Evolutionary conservation across 495 filamentous ascomycete genomes (phyloP).

Genomic region (Xylaria longipes): DNA sequence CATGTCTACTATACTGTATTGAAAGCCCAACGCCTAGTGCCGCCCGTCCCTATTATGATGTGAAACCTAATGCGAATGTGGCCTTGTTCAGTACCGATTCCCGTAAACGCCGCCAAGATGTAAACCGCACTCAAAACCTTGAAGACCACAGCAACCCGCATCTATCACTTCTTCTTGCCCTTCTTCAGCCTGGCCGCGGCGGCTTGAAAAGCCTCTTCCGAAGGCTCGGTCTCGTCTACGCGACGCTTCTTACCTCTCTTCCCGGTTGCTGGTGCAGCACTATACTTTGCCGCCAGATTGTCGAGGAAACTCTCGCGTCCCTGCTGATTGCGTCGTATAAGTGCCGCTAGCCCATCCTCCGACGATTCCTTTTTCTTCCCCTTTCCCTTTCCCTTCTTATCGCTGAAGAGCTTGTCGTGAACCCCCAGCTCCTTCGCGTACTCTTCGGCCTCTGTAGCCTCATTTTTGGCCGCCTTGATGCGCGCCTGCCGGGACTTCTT

Average conservation of each 20-base stretch:
- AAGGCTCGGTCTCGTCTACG: constrained; percentile 58
- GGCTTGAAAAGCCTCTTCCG: constrained; percentile 72
- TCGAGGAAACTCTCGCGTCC: constrained; percentile 64
- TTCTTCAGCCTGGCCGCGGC: constrained; percentile 53
- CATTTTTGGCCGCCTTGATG: constrained; percentile 65
- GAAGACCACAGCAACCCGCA: too few species aligned
- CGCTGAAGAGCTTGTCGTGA: constrained; percentile 61
- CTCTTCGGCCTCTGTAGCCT: constrained; percentile 76
- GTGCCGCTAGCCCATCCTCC: constrained; percentile 49
- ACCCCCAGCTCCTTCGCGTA: constrained; percentile 73
- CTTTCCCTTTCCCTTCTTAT: constrained; percentile 43
- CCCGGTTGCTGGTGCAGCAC: constrained; percentile 42
- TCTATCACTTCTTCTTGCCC: constrained; percentile 39
- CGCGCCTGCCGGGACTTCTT: constrained; percentile 68
- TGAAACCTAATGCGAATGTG: neutral
- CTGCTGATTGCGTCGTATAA: constrained; percentile 50
- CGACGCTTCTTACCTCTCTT: constrained; percentile 59
- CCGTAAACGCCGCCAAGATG: constrained; percentile 14
- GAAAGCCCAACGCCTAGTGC: constrained; percentile 8
- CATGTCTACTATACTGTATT: too few species aligned
- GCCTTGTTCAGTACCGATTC: neutral
- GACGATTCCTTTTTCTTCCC: constrained; percentile 47
- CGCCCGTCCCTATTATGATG: neutral
- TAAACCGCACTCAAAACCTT: constrained; percentile 4
- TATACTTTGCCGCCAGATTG: constrained; percentile 76